Evolutionary conservation across 331 rosid species (phyloP).

Genomic region (Malus hybrid): DNA sequence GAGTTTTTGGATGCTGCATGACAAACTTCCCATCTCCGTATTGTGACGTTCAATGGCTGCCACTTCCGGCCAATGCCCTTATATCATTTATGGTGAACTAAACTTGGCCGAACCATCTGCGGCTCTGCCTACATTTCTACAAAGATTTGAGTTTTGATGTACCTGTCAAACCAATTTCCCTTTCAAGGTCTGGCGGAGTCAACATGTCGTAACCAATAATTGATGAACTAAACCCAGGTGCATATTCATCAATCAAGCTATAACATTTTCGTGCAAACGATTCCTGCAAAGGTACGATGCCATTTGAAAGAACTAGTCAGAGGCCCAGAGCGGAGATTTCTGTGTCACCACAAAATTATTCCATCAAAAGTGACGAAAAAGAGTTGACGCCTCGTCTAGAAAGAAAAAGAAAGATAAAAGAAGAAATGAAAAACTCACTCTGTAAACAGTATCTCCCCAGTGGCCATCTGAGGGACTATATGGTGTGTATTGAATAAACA

Average conservation of each 20-base stretch:
- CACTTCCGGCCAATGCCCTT: not conserved
- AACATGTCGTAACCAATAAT: constrained; percentile 78
- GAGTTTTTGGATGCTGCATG: not conserved
- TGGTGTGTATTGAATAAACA: constrained; percentile 88
- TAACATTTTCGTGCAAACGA: constrained; percentile 72
- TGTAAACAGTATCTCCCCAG: constrained; percentile 73
- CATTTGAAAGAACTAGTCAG: not conserved
- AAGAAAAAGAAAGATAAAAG: not conserved
- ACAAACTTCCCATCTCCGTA: not conserved
- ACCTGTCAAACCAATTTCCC: constrained; percentile 93
- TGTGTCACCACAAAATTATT: too few species aligned
- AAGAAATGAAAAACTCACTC: constrained; percentile 40
- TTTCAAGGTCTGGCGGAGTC: constrained; percentile 95
- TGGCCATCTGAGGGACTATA: constrained; percentile 67
- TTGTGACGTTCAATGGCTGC: not conserved
- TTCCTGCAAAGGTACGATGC: constrained; percentile 37
- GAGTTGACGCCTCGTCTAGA: not conserved
- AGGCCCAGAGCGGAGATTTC: too few species aligned
- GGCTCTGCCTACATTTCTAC: not conserved
- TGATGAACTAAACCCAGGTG: constrained; percentile 80
- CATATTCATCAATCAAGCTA: constrained; percentile 70
- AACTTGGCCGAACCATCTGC: not conserved
- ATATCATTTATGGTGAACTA: not conserved
- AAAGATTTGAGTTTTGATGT: not conserved
- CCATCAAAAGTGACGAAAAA: not conserved